These are phyloP conservation scores for Alternaria novae-zelandiae DNA, from an alignment of 2,329 filamentous ascomycete species.

Conservation along the genomic window DNA sequence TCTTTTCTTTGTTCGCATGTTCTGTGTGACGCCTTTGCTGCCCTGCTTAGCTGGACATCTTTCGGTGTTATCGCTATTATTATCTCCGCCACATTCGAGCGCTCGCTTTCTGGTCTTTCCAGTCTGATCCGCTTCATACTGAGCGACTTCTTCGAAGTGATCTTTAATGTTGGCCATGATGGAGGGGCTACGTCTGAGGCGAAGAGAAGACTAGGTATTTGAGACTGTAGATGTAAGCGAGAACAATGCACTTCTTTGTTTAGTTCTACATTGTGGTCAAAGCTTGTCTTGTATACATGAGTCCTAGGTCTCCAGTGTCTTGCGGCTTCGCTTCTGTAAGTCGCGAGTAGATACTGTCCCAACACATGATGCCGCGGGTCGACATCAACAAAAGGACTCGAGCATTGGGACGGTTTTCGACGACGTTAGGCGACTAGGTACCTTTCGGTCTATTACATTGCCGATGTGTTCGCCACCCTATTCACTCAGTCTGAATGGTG, in stretches of 20 bases:
- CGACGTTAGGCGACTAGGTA: not conserved
- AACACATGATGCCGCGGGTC: not conserved
- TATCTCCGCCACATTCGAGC: not conserved
- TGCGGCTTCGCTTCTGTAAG: not conserved
- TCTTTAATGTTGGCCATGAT: not conserved
- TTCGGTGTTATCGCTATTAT: not conserved
- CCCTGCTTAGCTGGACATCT: not conserved
- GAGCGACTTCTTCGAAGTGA: not conserved
- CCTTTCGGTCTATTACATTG: not conserved
- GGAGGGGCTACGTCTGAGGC: not conserved
- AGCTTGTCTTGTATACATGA: not conserved
- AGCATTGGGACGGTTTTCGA: not conserved
- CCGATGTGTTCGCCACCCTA: not conserved
- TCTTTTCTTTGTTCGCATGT: not conserved
- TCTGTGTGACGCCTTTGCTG: not conserved
- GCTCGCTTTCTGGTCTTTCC: not conserved
- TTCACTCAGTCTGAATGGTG: not conserved
- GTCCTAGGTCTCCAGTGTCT: not conserved
- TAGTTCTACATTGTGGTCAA: not conserved
- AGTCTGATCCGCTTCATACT: not conserved
- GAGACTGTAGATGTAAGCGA: not conserved
- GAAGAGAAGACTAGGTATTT: not conserved
- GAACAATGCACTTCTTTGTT: not conserved
- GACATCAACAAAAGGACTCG: not conserved
- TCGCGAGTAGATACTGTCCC: not conserved